These are phyloP conservation scores for Aspergillus tanneri DNA, from an alignment of 2,329 filamentous ascomycete genomes.

Conservation along the genomic window DNA sequence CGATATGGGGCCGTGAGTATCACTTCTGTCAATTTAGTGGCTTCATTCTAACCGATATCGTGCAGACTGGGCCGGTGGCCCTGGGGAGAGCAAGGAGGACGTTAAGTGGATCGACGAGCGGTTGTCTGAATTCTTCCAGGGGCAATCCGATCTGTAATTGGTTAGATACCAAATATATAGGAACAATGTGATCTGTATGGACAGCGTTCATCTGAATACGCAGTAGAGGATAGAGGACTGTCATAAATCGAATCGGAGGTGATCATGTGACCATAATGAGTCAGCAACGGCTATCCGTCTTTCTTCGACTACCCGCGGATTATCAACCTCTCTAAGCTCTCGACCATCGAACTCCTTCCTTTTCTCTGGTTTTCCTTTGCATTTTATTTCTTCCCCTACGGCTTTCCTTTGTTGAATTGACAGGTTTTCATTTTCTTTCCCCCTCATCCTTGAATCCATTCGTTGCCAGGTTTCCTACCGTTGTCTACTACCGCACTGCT, in stretches of 20 bases:
- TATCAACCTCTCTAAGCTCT: background rate
- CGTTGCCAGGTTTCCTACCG: constrained; percentile 3
- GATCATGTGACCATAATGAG: too few relatives aligned
- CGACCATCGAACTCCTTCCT: constrained; percentile 9
- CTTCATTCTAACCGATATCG: constrained; percentile 17
- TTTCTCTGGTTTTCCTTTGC: constrained; percentile 10
- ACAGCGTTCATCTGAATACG: too few relatives aligned
- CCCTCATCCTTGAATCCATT: constrained; percentile 2
- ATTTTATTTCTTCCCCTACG: background rate
- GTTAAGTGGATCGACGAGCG: constrained; percentile 69
- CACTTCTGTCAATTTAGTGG: background rate
- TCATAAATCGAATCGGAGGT: too few relatives aligned
- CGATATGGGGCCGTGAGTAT: constrained; percentile 62
- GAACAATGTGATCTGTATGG: too few relatives aligned
- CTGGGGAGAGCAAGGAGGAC: constrained; percentile 69
- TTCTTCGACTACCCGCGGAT: background rate
- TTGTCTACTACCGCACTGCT: constrained; percentile 5
- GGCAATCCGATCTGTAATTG: too few relatives aligned
- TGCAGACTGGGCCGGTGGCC: constrained; percentile 64
- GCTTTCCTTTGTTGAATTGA: background rate
- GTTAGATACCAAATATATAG: too few relatives aligned
- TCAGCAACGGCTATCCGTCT: background rate
- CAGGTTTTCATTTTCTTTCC: background rate
- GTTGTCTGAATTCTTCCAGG: constrained; percentile 54
- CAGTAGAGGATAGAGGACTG: too few relatives aligned